Evolutionary conservation across 495 filamentous ascomycete genomes (phyloP).

Genomic region (Penicillium antarcticum): DNA sequence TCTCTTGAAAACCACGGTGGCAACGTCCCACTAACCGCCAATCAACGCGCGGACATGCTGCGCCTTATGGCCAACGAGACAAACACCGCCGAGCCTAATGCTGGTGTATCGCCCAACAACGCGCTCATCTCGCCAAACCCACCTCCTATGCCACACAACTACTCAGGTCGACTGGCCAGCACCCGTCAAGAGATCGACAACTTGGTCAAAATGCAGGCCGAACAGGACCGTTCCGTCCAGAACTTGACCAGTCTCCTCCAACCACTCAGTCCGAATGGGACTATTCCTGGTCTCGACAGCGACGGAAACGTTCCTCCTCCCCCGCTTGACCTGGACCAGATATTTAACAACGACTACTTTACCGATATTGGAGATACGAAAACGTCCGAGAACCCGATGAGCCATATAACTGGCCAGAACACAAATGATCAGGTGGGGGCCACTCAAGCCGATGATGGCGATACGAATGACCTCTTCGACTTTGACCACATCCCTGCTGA

Average conservation of each 20-base stretch:
- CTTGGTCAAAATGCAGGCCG: constrained; percentile 65
- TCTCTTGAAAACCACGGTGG: constrained; percentile 63
- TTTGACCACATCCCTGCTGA: constrained; percentile 41
- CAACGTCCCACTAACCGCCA: constrained; percentile 65
- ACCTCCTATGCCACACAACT: constrained; percentile 56
- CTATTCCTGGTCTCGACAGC: constrained; percentile 67
- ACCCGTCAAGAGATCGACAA: constrained; percentile 71
- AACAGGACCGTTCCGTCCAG: constrained; percentile 69
- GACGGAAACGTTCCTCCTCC: constrained; percentile 39
- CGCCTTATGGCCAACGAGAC: constrained; percentile 66
- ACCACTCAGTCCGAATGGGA: constrained; percentile 74
- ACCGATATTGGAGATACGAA: constrained; percentile 37
- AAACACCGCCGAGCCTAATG: constrained; percentile 25
- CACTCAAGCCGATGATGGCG: constrained; percentile 19
- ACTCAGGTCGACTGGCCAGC: constrained; percentile 50
- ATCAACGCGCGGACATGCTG: constrained; percentile 77
- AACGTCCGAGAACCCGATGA: constrained; percentile 18
- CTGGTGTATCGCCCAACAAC: constrained; percentile 34
- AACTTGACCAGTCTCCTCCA: constrained; percentile 67
- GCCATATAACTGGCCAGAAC: constrained; percentile 6
- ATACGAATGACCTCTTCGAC: constrained; percentile 39
- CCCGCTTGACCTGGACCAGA: constrained; percentile 64
- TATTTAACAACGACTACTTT: constrained; percentile 65
- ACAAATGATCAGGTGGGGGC: constrained; percentile 6
- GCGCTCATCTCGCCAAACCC: constrained; percentile 60